Evolutionary conservation across 108 stramenopile species (phyloP).

Genomic region (Conticribra weissflogii): DNA sequence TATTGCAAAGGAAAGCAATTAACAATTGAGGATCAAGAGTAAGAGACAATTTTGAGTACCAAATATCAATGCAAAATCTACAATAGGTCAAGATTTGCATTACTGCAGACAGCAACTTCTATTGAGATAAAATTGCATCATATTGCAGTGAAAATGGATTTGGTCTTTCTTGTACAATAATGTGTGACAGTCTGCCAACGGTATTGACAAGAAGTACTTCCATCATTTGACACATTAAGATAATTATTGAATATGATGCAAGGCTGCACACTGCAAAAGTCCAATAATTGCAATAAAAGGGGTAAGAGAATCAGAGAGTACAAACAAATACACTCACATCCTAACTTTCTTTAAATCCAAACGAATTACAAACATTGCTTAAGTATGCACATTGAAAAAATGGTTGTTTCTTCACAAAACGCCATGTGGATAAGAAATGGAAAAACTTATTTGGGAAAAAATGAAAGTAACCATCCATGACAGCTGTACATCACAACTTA

Average conservation of each 20-base stretch:
- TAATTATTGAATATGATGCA: not conserved
- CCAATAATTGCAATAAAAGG: conserved; percentile 20
- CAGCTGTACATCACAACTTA: conserved; percentile 8
- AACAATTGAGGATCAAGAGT: not conserved
- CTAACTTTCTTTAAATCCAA: conserved; percentile 24
- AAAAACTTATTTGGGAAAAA: too few species aligned
- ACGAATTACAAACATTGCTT: conserved; percentile 1
- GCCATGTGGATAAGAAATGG: not conserved
- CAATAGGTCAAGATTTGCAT: not conserved
- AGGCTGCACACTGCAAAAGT: conserved; percentile 1
- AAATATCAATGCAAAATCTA: conserved; percentile 7
- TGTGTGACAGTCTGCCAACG: conserved; percentile 14
- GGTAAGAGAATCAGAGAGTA: not conserved
- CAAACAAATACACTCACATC: conserved; percentile 5
- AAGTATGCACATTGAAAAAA: conserved; percentile 1
- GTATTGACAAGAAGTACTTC: conserved; percentile 9
- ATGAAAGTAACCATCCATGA: conserved; percentile 15
- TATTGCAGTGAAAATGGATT: conserved; percentile 10
- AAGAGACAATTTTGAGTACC: not conserved
- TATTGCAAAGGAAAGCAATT: not conserved
- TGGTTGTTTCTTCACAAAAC: not conserved
- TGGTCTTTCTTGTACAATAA: conserved; percentile 7
- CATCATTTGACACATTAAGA: not conserved
- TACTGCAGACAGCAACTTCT: conserved; percentile 27
- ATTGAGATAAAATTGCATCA: not conserved